Evolutionary conservation across 345 rosid species (phyloP).

Genomic region (Salix viminalis): DNA sequence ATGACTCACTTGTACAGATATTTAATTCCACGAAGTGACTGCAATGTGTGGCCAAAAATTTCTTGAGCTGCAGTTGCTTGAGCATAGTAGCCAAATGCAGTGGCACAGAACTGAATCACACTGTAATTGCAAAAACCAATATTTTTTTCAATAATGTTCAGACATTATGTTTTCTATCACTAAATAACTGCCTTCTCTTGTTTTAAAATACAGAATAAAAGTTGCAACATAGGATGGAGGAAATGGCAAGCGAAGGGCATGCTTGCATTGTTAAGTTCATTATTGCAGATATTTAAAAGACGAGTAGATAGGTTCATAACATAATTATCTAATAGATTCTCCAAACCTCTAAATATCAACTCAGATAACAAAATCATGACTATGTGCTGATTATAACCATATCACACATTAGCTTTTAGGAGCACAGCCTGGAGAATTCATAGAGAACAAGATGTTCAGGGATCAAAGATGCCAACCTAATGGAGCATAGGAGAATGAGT

Average conservation of each 20-base stretch:
- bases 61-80: constrained; percentile 99
- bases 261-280: neutral
- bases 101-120: constrained; percentile 91
- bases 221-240: neutral
- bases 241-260: neutral
- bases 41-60: constrained; percentile 95
- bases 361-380: neutral
- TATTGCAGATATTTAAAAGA: neutral
- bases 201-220: neutral
- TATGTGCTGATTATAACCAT: neutral
- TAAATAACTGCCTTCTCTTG: neutral
- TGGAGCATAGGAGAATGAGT: constrained; percentile 86
- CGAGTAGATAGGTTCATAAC: neutral
- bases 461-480: constrained; percentile 51
- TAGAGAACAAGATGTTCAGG: neutral
- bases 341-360: neutral
- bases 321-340: neutral
- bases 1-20: constrained; percentile 83
- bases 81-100: constrained; percentile 95
- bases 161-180: neutral
- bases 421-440: neutral
- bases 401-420: neutral
- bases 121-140: constrained; percentile 43
- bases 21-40: constrained; percentile 92
- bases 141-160: constrained; percentile 1